Evolutionary conservation across 1,284 basidiomycete genomes (phyloP), one percentile per base, ranked within the genome.

Genomic region (Moniliophthora roreri): DNA sequence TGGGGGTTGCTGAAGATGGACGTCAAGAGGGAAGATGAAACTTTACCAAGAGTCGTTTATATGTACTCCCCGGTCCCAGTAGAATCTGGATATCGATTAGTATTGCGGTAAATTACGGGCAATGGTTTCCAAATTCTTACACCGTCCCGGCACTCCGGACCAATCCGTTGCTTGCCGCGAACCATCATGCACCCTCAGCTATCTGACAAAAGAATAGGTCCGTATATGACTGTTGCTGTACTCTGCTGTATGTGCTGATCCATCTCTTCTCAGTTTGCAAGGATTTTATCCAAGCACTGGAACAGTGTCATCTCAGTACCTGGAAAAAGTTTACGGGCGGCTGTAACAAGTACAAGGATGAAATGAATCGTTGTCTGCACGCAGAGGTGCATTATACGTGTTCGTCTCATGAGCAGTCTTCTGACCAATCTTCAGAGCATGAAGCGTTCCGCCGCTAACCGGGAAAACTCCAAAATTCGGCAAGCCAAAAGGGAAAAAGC

Each of bases 321-420:
- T 88, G 84, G 84, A 74, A 76, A 37, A 80, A 80, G 58, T 77
- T 85, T 58, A 80, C 82, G 2, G 87, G 87, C 16, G 79, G 75
- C 23, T 94, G 92, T 68, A 94, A 94, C 65, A 70, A 69, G 50
- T 76, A 81, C 48, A 93, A 93, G 70, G 70, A 80, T 48, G 79
- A 82, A 48, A 73, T 94, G 62, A 89, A 88, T 62, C 71, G 78
- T 60, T 94, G 91, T 73, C 74, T 94, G 46, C 78, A 85, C 51
- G 72, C 81, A 69, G 91, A 93, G 82, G 91, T 91, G 64, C 61
- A 77, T 42, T 20, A 11, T 45, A 48, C 45, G 13, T 45, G 28
- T 38, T 11, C 41, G 9, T 34, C 8, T 41, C 34, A 28, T n/a
- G 35, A 32, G 11, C 6, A 16, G 38, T 28, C 24, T 51, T 35